Evolutionary conservation across 176 grass and related monocot species (phyloP).

Genomic region (Triticum turgidum): DNA sequence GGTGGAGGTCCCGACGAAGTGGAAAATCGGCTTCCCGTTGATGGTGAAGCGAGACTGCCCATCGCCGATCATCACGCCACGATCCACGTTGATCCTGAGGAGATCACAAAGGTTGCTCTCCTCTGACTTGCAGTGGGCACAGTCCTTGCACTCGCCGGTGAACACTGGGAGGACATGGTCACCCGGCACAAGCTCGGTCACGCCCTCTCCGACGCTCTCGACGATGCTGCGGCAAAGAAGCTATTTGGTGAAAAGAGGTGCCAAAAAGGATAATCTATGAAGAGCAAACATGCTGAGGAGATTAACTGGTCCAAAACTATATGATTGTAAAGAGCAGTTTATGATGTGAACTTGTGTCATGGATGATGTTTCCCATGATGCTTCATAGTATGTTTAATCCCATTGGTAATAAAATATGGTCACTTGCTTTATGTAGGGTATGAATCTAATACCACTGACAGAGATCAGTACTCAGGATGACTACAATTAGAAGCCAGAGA

Average conservation of each 20-base stretch:
- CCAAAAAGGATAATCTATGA: neutral
- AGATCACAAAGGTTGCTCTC: constrained; percentile 96
- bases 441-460: neutral
- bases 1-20: constrained; percentile 79
- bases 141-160: constrained; percentile 92
- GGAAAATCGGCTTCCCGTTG: constrained; percentile 63
- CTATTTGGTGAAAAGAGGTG: neutral
- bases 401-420: neutral
- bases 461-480: neutral
- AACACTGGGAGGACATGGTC: constrained; percentile 90
- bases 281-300: neutral
- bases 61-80: constrained; percentile 66
- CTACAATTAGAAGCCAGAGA: neutral
- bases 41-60: constrained; percentile 56
- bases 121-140: constrained; percentile 67
- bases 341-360: neutral
- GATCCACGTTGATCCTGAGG: constrained; percentile 72
- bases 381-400: neutral
- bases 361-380: neutral
- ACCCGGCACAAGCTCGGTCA: constrained; percentile 59
- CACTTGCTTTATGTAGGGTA: constrained; percentile 13
- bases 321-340: neutral
- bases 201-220: constrained; percentile 82
- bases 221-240: constrained; percentile 44
- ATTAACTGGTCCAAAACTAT: neutral